Base-by-base conservation (phyloP, 2,329 filamentous ascomycete genomes). In the Pyrenochaeta sp. region DNA sequence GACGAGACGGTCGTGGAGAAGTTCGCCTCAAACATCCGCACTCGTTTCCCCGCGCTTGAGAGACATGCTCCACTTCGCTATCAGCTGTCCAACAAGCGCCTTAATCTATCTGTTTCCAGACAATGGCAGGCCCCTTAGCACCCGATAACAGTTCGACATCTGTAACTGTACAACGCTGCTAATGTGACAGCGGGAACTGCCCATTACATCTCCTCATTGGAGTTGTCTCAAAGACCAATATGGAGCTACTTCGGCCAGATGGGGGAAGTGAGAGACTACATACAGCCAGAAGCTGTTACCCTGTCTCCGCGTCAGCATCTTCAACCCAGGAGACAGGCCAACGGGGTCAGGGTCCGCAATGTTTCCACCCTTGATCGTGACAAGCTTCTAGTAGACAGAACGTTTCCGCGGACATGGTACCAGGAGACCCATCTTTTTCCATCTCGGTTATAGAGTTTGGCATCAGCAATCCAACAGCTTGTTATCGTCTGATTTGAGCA, bases 231-330 rank as follows among this genome's bases (percentile, higher is more conserved):
- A n/a, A 32, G 28, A 43, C 42, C 52, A 44, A 43, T 52, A 50
- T 30, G 44, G 40, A 48, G 22, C 45, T 10, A 25, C 56, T 28
- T 40, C 47, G 52, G 54, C 54, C 34, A 37, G 52, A 52, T 37
- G 51, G 48, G 45, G 19, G 40, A 44, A 47, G 19, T 55, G 43
- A 39, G 37, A 47, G 58, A 49, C 45, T 44, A 59, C 56, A 59
- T 25, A 52, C 27, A 65, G 22, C 48, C 67, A 61, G 58, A 48
- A 45, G 47, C 50, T 52, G 62, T 69, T 62, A 49, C 56, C 57
- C 64, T 58, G 54, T 62, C 56, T 49, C 54, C 49, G 58, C 58
- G 62, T 72, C 65, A 74, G 71, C 69, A 67, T 62, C 25, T 55
- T 50, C 19, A 32, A 52, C 52, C 53, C 53, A 60, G 46, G 39